A percentile compares a stretch with the other conserved stretches of the same genome.
Evolutionary conservation across 768 basidiomycete species (phyloP).

Genomic region (Termitomyces sp.): DNA sequence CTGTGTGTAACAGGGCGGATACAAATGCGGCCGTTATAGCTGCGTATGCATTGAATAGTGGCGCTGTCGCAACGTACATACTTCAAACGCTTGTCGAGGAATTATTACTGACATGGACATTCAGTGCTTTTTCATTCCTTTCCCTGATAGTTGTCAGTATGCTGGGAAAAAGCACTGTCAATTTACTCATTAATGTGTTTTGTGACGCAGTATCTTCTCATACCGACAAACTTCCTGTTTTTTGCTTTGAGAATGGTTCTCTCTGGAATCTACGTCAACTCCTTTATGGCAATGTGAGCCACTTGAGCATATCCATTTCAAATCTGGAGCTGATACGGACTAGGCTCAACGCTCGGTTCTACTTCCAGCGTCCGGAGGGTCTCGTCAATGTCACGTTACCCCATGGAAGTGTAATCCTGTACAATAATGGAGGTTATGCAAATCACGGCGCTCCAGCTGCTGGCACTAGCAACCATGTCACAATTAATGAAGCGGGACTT

Average conservation of each 20-base stretch:
- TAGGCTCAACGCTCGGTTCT: neutral
- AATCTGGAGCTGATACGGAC: neutral
- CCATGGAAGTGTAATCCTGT: neutral
- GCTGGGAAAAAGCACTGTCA: no score
- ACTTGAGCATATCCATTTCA: neutral
- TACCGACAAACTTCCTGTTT: neutral
- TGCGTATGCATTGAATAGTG: neutral
- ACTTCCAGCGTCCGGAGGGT: neutral
- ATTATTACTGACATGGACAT: neutral
- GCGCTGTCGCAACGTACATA: neutral
- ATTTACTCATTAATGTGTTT: neutral
- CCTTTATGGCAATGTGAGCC: neutral
- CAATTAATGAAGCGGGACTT: neutral
- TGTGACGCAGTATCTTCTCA: neutral
- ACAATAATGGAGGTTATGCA: neutral
- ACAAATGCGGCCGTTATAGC: neutral
- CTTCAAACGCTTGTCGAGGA: neutral
- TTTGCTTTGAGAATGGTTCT: neutral
- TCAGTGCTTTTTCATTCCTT: neutral
- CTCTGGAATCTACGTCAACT: neutral
- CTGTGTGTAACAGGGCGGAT: neutral
- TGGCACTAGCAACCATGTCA: neutral
- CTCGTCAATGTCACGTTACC: neutral
- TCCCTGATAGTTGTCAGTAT: neutral
- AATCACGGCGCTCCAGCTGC: neutral